Percentiles rank a stretch among this genome's conserved stretches.
These are phyloP conservation scores for Lentinus brumalis DNA, from an alignment of 768 basidiomycete genomes.

Conservation along the genomic window DNA sequence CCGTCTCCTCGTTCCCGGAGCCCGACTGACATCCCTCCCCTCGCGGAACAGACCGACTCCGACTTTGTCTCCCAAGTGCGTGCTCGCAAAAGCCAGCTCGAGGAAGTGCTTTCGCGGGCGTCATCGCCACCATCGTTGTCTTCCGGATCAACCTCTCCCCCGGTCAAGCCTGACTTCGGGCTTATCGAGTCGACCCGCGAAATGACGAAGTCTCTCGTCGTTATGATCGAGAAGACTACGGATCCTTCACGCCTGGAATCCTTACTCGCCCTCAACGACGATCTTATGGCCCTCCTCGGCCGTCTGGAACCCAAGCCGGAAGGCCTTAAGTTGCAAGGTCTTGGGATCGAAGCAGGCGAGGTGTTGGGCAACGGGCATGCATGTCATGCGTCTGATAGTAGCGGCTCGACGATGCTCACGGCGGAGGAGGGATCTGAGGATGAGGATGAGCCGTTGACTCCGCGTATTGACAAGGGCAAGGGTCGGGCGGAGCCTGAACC, in stretches of 20 bases:
- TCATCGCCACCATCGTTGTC: conserved; percentile 25
- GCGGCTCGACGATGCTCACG: neutral
- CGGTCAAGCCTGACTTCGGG: conserved; percentile 33
- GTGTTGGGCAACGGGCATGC: conserved; percentile 31
- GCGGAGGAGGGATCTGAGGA: conserved; percentile 23
- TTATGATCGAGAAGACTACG: conserved; percentile 54
- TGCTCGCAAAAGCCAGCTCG: conserved; percentile 32
- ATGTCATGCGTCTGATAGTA: neutral
- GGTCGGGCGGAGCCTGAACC: conserved; percentile 68
- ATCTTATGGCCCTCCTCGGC: conserved; percentile 58
- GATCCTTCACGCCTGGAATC: conserved; percentile 66
- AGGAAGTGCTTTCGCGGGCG: conserved; percentile 26
- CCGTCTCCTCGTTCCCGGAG: conserved; percentile 16
- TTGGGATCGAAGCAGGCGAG: conserved; percentile 18
- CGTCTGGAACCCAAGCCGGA: conserved; percentile 25
- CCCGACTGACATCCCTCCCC: conserved; percentile 25
- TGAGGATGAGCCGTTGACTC: conserved; percentile 48
- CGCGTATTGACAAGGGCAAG: conserved; percentile 79
- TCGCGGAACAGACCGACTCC: conserved; percentile 37
- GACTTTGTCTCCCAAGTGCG: conserved; percentile 52
- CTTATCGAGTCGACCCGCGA: conserved; percentile 53
- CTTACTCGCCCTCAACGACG: conserved; percentile 73
- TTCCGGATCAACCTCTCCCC: conserved; percentile 15
- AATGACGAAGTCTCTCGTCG: conserved; percentile 52
- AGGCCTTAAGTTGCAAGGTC: conserved; percentile 15